Evolutionary conservation across 164 flowering plant genomes (phyloP).

Genomic region (Euptelea pleiosperma): DNA sequence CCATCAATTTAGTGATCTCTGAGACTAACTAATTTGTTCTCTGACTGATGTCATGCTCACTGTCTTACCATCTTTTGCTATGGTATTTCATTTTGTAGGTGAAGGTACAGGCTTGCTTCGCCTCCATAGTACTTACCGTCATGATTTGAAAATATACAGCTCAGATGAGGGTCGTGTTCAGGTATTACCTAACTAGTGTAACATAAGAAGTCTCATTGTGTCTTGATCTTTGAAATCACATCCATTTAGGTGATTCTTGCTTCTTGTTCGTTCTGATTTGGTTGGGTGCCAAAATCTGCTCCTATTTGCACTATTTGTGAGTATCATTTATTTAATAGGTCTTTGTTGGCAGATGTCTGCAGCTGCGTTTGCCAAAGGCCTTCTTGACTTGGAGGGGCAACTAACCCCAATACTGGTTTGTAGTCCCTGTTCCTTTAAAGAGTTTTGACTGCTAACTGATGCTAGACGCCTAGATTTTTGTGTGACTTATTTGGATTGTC

Average conservation of each 20-base stretch:
- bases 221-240: neutral
- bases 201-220: neutral
- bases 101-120: slow-evolving; percentile 99
- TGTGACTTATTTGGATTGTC: slow-evolving; percentile 16
- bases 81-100: slow-evolving; percentile 41
- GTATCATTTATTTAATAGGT: neutral
- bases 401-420: slow-evolving; percentile 90
- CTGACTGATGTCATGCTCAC: neutral
- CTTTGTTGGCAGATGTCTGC: slow-evolving; percentile 83
- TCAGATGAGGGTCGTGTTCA: slow-evolving; percentile 99
- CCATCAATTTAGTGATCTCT: neutral
- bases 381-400: slow-evolving; percentile 97
- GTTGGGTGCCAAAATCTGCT: neutral
- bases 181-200: slow-evolving; percentile 36
- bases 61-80: neutral
- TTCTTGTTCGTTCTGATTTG: neutral
- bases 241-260: neutral
- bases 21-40: neutral
- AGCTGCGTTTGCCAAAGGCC: slow-evolving; percentile 99
- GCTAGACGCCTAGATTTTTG: slow-evolving; percentile 8
- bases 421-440: slow-evolving; percentile 10
- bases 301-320: neutral
- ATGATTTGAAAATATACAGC: slow-evolving; percentile 97
- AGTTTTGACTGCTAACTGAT: neutral
- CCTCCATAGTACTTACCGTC: slow-evolving; percentile 97